A percentile compares a stretch with the other conserved stretches of the same genome.
Evolutionary conservation across 306 rosid species (phyloP).

Genomic region (Fragaria iinumae): DNA sequence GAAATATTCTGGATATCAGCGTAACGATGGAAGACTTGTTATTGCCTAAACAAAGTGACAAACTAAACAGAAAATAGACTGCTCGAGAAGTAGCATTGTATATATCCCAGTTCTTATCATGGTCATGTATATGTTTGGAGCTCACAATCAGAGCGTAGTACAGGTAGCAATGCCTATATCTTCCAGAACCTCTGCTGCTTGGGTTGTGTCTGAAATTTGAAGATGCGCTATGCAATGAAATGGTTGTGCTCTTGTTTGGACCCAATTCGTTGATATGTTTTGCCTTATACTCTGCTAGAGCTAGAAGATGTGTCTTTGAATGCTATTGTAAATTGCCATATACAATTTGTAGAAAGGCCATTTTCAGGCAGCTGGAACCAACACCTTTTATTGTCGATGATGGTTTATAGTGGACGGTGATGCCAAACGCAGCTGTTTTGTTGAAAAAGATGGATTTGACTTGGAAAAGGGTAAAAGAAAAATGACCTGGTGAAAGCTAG

Average conservation of each 20-base stretch:
- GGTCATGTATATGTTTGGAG: neutral
- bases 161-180: neutral
- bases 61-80: neutral
- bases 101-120: neutral
- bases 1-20: neutral
- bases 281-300: neutral
- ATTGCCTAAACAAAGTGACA: neutral
- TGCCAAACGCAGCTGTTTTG: neutral
- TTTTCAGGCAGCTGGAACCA: slow-evolving; percentile 6
- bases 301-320: neutral
- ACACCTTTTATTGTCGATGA: neutral
- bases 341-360: neutral
- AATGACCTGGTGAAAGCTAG: neutral
- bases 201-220: neutral
- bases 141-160: neutral
- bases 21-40: neutral
- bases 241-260: neutral
- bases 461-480: neutral
- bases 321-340: neutral
- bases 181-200: neutral
- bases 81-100: neutral
- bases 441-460: neutral
- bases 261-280: neutral
- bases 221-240: neutral
- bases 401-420: neutral